Evolutionary conservation across 148 eudicot genomes (phyloP), one percentile per base, ranked within the genome.

Genomic region (Fallopia convolvulus): DNA sequence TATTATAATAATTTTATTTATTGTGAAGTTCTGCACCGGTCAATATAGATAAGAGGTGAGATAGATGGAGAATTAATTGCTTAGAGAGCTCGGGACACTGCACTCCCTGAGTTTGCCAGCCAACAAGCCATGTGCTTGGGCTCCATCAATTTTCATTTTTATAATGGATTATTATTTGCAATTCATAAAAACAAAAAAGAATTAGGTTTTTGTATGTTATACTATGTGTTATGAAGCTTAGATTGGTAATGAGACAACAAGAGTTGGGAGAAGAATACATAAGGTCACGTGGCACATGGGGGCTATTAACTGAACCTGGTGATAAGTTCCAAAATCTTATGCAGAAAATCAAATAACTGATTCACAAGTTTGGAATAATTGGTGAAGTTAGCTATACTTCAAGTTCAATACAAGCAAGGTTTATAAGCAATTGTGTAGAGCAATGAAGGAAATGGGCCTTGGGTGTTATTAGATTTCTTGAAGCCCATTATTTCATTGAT

Each of bases 61-160:
- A 65, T 68, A 36, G 40, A 65, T 68, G 44, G 46, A 68, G 42
- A 68, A 68, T 68, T 68, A 17, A 68, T 33, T 33, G 72, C 18
- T 68, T 68, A 23, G 3, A 58, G 65, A 52, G 58, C 5, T 52
- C 3, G 58, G 70, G 70, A 63, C 26, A 26, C 70, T 63, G 70
- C 21, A 26, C 15, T 30, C 39, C 39, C 44, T 61, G 36, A 61
- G 32, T 30, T 61, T 61, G 70, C 33, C 72, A 68, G 21, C 72
- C n/a, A 68, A 68, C 72, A 68, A 39, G 72, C 72, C 72, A 68
- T 68, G 72, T 68, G 72, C 72, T 68, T 68, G 72, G 46, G 72
- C 72, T 68, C 46, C 44, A 68, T 66, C 13, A 36, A 36, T 36
- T 11, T 65, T 10, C 18, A 36, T 15, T 68, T 14, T 61, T 14